Percentiles rank a stretch among this genome's conserved stretches.
Conservation (phyloP, 164 flowering plant species). For the Chimonanthus salicifolius region DNA sequence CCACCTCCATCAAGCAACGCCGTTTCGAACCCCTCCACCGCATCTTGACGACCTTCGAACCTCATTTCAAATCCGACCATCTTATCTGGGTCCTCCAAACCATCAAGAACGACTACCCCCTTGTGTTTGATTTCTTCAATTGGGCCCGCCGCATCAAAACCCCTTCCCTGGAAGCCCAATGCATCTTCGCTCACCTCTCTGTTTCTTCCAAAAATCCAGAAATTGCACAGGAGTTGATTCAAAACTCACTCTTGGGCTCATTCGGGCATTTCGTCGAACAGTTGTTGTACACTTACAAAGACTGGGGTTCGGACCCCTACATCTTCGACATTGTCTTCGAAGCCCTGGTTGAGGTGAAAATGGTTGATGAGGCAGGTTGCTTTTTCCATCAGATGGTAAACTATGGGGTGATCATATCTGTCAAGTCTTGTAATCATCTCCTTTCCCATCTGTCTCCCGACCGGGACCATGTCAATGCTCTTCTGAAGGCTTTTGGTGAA, state of each 20-base stretch:
- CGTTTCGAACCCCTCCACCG: conserved; percentile 24
- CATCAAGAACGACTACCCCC: conserved; percentile 17
- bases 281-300: conserved; percentile 29
- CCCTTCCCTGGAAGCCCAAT: conserved; percentile 20
- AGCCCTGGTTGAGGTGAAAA: conserved; percentile 20
- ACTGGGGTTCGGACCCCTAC: conserved; percentile 27
- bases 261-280: conserved; percentile 22
- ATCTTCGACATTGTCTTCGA: conserved; percentile 29
- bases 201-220: conserved; percentile 19
- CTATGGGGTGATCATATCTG: conserved; percentile 26
- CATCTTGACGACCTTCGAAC: conserved; percentile 22
- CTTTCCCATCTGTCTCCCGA: conserved; percentile 10
- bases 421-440: conserved; percentile 27
- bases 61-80: conserved; percentile 19
- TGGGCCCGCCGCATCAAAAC: conserved; percentile 21
- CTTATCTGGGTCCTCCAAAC: conserved; percentile 25
- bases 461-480: conserved; percentile 9
- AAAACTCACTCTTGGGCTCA: conserved; percentile 14
- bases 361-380: conserved; percentile 21
- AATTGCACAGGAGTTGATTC: conserved; percentile 16
- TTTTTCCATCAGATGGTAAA: conserved; percentile 23
- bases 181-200: conserved; percentile 21
- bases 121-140: conserved; percentile 21
- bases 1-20: conserved; percentile 28
- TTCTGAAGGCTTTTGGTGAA: conserved; percentile 14